Evolutionary conservation across 192 early-diverging fungal genomes (phyloP), one percentile per base, ranked within the genome.

Genomic region (Umbelopsis sp.): DNA sequence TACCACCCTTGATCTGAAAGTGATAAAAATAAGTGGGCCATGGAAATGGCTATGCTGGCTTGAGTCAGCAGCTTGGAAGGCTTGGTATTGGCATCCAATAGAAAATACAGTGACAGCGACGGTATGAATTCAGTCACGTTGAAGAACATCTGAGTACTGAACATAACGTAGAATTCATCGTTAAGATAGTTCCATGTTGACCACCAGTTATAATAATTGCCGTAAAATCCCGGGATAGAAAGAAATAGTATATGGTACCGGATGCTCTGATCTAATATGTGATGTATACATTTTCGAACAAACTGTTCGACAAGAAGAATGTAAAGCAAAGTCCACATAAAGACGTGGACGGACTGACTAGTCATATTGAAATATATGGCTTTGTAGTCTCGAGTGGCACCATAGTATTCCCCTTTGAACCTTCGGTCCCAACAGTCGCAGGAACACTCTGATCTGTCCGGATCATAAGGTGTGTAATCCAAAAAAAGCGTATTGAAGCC

Each of bases 391-490:
- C 12, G 2, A 22, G 46, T 49, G 25, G 15, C 52, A 3, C 51
- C 69, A 22, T 46, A 53, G 30, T 70, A 70, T n/a, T 52, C 50
- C 1, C 69, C 69, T 23, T 70, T 70, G 35, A 55, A 70, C 47
- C 41, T 49, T 21, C 69, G n/a, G 33, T 70, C 69, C 69, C 69
- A 70, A 41, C 69, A 70, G 18, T 70, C 69, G 51, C 69, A 70
- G 16, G 69, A 41, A 20, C 69, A 70, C 21, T 23, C 9, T 25
- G 49, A 41, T 10, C 10, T 16, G 18, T 49, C 50, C 7, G 69
- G 69, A 20, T 21, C 41, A 55, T 70, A 70, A 8, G 23, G 6
- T 0, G 41, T 4, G 4, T 23, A 41, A 6, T 50, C 52, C 11
- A 53, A 41, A 30, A 70, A 70, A n/a, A 53, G 23, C 3, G 51